Percentiles rank a stretch among this genome's conserved stretches.
Evolutionary conservation across 2,329 filamentous ascomycete genomes (phyloP).

Genomic region (Aureobasidium sp.): DNA sequence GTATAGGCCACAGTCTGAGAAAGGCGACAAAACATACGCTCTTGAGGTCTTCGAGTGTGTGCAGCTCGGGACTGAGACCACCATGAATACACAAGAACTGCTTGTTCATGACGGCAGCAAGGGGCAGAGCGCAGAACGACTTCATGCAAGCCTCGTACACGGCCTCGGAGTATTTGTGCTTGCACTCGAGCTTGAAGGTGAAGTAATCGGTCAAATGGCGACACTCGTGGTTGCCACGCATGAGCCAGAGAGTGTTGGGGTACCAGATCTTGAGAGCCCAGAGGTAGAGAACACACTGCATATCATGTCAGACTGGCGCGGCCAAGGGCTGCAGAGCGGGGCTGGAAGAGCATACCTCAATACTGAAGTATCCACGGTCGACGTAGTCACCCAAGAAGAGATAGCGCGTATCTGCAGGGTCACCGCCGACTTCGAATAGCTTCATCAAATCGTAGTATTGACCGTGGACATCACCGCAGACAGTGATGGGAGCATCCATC

Average conservation of each 20-base stretch:
- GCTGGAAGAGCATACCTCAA: constrained; percentile 54
- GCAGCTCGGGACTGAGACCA: constrained; percentile 88
- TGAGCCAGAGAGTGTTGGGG: constrained; percentile 91
- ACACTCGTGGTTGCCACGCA: constrained; percentile 97
- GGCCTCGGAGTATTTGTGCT: constrained; percentile 96
- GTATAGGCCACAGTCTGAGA: neutral
- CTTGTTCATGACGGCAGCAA: constrained; percentile 99
- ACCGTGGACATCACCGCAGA: constrained; percentile 96
- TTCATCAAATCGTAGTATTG: constrained; percentile 99
- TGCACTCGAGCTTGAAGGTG: constrained; percentile 99
- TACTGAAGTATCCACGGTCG: constrained; percentile 96
- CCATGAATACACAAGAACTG: constrained; percentile 98
- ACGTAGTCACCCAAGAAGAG: constrained; percentile 98
- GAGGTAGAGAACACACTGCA: constrained; percentile 83
- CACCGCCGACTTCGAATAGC: constrained; percentile 94
- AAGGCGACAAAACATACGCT: constrained; percentile 50
- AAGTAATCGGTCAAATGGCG: constrained; percentile 99
- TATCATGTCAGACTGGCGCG: constrained; percentile 27
- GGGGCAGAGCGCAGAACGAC: constrained; percentile 86
- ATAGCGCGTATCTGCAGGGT: constrained; percentile 92
- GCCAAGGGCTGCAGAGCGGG: neutral
- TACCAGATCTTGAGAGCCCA: constrained; percentile 99
- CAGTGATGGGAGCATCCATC: constrained; percentile 98
- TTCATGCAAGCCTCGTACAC: constrained; percentile 98
- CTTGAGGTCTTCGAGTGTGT: constrained; percentile 91